phyloP scores from a whole-genome alignment of 2,329 filamentous ascomycete species.

The Lecanosticta acicola region DNA sequence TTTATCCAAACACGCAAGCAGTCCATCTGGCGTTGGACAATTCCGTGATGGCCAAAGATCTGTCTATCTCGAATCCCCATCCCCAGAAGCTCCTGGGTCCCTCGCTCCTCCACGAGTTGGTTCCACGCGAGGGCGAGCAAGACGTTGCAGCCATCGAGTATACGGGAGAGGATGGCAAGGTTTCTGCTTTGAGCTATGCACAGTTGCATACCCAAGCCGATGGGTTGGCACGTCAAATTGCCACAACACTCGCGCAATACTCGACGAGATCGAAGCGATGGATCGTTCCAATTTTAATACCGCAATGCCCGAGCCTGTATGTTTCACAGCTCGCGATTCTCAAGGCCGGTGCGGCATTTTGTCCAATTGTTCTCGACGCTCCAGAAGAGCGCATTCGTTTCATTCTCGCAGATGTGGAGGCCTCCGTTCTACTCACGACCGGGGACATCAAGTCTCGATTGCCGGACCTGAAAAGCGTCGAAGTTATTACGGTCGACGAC shows the following conservation, averaged over 20 bases:
- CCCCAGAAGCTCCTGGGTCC: constrained; percentile 52
- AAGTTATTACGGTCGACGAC: constrained; percentile 41
- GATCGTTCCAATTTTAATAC: constrained; percentile 70
- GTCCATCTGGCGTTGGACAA: too few relatives aligned
- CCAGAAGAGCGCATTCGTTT: constrained; percentile 73
- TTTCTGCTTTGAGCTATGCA: constrained; percentile 53
- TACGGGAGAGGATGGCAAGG: constrained; percentile 44
- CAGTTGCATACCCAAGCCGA: constrained; percentile 57
- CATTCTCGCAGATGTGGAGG: constrained; percentile 70
- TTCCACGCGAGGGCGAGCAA: constrained; percentile 41
- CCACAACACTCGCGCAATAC: constrained; percentile 20
- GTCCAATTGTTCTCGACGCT: constrained; percentile 72
- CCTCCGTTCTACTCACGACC: constrained; percentile 62
- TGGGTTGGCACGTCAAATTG: constrained; percentile 50
- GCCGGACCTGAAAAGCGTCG: constrained; percentile 32
- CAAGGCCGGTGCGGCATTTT: constrained; percentile 79
- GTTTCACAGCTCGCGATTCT: constrained; percentile 70
- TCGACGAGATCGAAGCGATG: constrained; percentile 20
- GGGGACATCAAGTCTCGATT: constrained; percentile 41
- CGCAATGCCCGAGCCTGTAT: constrained; percentile 73
- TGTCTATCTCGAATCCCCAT: constrained; percentile 55
- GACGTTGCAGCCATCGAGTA: constrained; percentile 58
- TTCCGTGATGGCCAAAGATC: constrained; percentile 13
- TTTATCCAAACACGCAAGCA: too few relatives aligned
- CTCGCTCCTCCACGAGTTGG: constrained; percentile 56